Base-by-base conservation (phyloP, 495 filamentous ascomycete genomes). In the Penicillium macrosclerotiorum region DNA sequence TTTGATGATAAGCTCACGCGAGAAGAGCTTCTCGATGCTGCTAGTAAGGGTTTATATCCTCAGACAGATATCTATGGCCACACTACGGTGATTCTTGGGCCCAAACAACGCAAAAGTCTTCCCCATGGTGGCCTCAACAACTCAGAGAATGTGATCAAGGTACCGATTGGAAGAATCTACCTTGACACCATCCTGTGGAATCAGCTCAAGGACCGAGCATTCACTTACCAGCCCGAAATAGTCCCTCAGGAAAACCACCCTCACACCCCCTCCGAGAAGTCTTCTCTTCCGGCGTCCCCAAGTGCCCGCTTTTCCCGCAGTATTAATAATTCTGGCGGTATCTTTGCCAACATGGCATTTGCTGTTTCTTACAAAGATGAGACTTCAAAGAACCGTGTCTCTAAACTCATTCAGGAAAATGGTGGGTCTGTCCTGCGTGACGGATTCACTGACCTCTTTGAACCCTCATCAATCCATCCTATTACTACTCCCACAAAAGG, bases 381-480 rank as follows among this genome's bases (percentile, higher is more conserved):
- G 16, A 76, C 76, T 27, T 66, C 57, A 25, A 78, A 76, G 38
- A 74, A 77, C 17, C 73, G 74, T 14, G 64, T 78, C 18, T 71
- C 62, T 0, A 63, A 61, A 16, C 64, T 76, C 39, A 82, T 84
- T 6, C 52, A 67, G 2, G 57, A 67, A 8, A 79, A 89, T 50
- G 93, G 90, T 20, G 93, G 90, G 2, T 63, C 64, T 7, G 71
- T 98, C 20, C 67, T 98, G 0, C 64, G 80, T 3, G 75, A 79
- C 31, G 90, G 90, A 0, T 96, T 98, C 53, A 85, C 94, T 37
- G 82, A 88, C 49, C 72, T 98, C 7, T 98, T 97, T 53, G 77
- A 83, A 4, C 53, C 73, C 18, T 72, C 74, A 7, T 65, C 58
- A 11, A 67, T 68, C 17, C 45, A 58, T 20, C 65, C 65, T 4